Percentiles rank a stretch among this genome's conserved stretches.
Evolutionary conservation across 2,329 filamentous ascomycete species (phyloP).

Genomic region (Elsinoe arachidis): DNA sequence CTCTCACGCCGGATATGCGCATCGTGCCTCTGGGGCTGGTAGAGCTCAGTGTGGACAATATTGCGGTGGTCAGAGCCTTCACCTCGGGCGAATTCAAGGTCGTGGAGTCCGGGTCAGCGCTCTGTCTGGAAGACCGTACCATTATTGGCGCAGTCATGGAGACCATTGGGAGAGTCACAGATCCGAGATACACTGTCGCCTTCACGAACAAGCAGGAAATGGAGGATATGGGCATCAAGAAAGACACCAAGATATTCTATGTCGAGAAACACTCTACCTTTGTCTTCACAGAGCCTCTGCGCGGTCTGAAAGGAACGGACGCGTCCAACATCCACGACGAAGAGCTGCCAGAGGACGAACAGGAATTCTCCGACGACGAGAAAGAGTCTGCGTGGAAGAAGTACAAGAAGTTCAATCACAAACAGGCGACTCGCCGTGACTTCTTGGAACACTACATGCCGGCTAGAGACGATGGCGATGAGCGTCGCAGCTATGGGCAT

Average conservation of each 20-base stretch:
- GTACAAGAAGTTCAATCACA: conserved; percentile 22
- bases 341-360: conserved; percentile 74
- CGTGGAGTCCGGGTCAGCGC: conserved; percentile 71
- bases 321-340: conserved; percentile 94
- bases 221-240: conserved; percentile 54
- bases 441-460: not conserved
- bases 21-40: conserved; percentile 68
- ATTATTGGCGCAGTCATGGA: conserved; percentile 77
- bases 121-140: conserved; percentile 67
- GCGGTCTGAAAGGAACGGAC: conserved; percentile 76
- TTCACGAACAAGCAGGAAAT: conserved; percentile 65
- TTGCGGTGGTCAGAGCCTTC: conserved; percentile 68
- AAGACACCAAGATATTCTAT: conserved; percentile 69
- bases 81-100: conserved; percentile 75
- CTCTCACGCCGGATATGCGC: conserved; percentile 66
- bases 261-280: conserved; percentile 68
- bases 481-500: conserved; percentile 19
- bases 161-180: conserved; percentile 74
- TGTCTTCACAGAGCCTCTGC: conserved; percentile 78
- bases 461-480: conserved; percentile 21
- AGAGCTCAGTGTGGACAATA: conserved; percentile 68
- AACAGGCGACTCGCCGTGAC: not conserved
- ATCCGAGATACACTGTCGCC: conserved; percentile 75
- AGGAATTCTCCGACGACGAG: conserved; percentile 96
- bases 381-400: conserved; percentile 56